A percentile compares a stretch with the other conserved stretches of the same genome.
Evolutionary conservation across 257 asterid species (phyloP).

Genomic region (Cinchona pubescens): DNA sequence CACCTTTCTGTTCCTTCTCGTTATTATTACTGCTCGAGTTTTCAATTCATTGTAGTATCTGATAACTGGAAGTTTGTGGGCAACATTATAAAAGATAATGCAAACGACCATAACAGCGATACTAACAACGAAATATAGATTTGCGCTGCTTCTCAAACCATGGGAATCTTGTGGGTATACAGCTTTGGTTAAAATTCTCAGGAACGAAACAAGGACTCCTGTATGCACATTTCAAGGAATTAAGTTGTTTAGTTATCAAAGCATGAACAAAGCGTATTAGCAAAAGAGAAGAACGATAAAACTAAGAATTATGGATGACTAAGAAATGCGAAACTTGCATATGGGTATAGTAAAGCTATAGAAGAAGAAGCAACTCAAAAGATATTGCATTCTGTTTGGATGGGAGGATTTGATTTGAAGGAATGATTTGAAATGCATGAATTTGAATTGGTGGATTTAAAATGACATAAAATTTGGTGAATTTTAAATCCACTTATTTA

Average conservation of each 20-base stretch:
- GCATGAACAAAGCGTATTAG: background rate
- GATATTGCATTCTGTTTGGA: no score
- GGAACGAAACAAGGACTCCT: conserved; percentile 85
- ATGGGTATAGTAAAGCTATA: background rate
- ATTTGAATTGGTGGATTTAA: no score
- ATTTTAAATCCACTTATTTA: no score
- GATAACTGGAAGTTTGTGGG: conserved; percentile 75
- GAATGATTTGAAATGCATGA: no score
- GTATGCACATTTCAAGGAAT: conserved; percentile 22
- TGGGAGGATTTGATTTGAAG: no score
- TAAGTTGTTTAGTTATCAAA: background rate
- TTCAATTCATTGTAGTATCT: conserved; percentile 65
- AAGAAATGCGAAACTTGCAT: background rate
- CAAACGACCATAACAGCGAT: conserved; percentile 62
- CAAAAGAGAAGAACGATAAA: no score
- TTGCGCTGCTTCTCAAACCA: conserved; percentile 86
- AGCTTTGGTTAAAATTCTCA: conserved; percentile 75
- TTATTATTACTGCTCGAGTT: conserved; percentile 53
- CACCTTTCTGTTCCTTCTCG: conserved; percentile 73
- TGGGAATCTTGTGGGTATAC: conserved; percentile 72
- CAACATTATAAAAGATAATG: conserved; percentile 66
- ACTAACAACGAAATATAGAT: conserved; percentile 80
- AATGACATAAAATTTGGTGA: no score
- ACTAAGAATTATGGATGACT: background rate
- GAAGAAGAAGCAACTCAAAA: background rate